These are phyloP conservation scores for Coemansia sp. DNA, from an alignment of 192 early-diverging fungal genomes.

Conservation along the genomic window DNA sequence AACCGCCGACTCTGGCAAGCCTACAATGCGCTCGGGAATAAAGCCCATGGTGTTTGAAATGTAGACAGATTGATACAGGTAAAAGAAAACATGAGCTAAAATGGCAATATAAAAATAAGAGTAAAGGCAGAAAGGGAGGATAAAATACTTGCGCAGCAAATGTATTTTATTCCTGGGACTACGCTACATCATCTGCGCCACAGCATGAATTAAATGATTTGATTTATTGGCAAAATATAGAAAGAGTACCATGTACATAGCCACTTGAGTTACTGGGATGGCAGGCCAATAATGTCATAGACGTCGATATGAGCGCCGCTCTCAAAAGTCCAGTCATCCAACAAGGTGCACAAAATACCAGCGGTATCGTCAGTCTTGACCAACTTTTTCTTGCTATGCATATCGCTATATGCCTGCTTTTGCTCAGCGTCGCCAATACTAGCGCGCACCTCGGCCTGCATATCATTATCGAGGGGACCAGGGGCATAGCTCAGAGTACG, in stretches of 20 bases:
- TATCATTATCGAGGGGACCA: slow-evolving; percentile 82
- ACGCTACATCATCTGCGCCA: too few species aligned
- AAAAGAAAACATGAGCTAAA: too few species aligned
- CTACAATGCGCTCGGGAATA: too few species aligned
- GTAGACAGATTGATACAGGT: too few species aligned
- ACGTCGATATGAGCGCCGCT: slow-evolving; percentile 74
- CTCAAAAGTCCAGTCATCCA: slow-evolving; percentile 60
- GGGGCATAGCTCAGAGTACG: slow-evolving; percentile 84
- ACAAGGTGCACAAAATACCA: slow-evolving; percentile 59
- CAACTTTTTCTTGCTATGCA: slow-evolving; percentile 68
- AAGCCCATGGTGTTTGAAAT: too few species aligned
- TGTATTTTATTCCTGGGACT: too few species aligned
- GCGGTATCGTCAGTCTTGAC: slow-evolving; percentile 71
- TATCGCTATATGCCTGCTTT: slow-evolving; percentile 59
- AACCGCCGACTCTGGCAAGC: too few species aligned
- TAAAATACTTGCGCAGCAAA: too few species aligned
- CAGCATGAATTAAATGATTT: neutral
- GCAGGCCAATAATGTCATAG: slow-evolving; percentile 55
- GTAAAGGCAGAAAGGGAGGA: too few species aligned
- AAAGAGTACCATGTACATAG: neutral
- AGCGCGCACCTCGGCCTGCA: slow-evolving; percentile 74
- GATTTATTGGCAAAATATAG: neutral
- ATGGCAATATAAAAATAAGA: too few species aligned
- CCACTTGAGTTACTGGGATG: neutral
- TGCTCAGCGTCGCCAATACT: slow-evolving; percentile 70